Evolutionary conservation across 352 stramenopile genomes (phyloP), one percentile per base, ranked within the genome.

Genomic region (Pythium rishiriense): DNA sequence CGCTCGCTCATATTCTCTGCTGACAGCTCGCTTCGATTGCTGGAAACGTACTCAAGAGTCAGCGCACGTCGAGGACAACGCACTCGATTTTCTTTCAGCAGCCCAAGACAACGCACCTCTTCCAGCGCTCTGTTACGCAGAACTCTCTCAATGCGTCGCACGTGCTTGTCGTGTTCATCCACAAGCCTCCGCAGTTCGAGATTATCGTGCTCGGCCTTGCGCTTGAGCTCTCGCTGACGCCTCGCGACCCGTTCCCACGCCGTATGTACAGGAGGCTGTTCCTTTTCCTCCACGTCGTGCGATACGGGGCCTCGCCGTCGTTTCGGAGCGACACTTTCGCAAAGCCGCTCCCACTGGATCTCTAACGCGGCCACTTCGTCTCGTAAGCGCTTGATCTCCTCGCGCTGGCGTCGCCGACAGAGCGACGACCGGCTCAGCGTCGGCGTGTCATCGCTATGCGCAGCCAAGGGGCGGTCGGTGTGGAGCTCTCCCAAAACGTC

Each of bases 171-270:
- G 29, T 58, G 35, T 22, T 45, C 51, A 9, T 49, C 22, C 1
- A 58, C 15, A 10, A 58, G 35, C 4, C 37, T 22, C 14, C 51
- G 51, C 3, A 58, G 35, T 26, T 48, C 49, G 4, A 22, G 24
- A 41, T 81, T 84, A 64, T 79, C 73, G 26, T 70, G 63, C 41
- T 84, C 73, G 0, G 63, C 68, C 29, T 68, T 56, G 33, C 74
- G 55, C 26, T 75, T 75, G 60, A 76, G 64, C 37, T 69, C 63
- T 51, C 69, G 64, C n/a, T 84, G 75, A 14, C 57, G 47, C 42
- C 60, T 66, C 28, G 75, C 75, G 21, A 80, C 72, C 4, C 70
- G 62, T 59, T 81, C 62, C 75, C 73, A 83, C 47, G 47, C 31
- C n/a, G 31, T 37, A 12, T 24, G 3, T 14, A 11, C 6, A 37